Base-by-base conservation (phyloP, 306 rosid genomes). In the Cyclanthera cordifolia region DNA sequence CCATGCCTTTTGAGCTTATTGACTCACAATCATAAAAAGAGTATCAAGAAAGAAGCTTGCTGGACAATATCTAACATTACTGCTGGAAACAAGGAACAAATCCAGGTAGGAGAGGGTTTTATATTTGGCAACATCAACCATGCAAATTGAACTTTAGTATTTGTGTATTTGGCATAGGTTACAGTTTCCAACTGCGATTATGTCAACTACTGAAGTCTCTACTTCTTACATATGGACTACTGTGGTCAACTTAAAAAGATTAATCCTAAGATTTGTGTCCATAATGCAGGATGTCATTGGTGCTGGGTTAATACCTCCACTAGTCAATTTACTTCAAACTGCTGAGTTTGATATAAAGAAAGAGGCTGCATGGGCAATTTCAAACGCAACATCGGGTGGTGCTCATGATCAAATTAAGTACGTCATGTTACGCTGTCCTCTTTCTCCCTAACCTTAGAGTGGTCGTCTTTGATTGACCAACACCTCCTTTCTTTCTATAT, bases 281-380 rank as follows among this genome's bases (percentile, higher is more conserved):
- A 21, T 63, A 19, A 61, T 80, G 58, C 74, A 87, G 93, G 81
- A 85, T 75, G 89, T 87, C 24, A 65, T 87, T 75, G 93, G 82
- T 67, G 93, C 93, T 74, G 80, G 80, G 69, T 72, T 87, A 73
- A 65, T 87, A 79, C 73, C 76, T 28, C 89, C 93, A 34, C 73
- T 87, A 37, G 79, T 87, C 37, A 87, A 73, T 82, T 86, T 87
- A 78, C 93, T 87, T 72, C 93, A 82, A 87, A 84, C 80, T 84
- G 89, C 89, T 4, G 93, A 87, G 86, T 87, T 87, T 77, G 93
- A 87, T 79, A 84, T 87, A 24, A 87, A 87, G 77, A 84, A 87
- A 63, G 93, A 87, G 80, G 89, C 89, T 49, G 93, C 89, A 2
- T 87, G 93, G 93, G 89, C 93, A 57, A 81, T 87, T 66, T 87